Conservation (phyloP, 331 rosid genomes). For the Rhamnella rubrinervis region DNA sequence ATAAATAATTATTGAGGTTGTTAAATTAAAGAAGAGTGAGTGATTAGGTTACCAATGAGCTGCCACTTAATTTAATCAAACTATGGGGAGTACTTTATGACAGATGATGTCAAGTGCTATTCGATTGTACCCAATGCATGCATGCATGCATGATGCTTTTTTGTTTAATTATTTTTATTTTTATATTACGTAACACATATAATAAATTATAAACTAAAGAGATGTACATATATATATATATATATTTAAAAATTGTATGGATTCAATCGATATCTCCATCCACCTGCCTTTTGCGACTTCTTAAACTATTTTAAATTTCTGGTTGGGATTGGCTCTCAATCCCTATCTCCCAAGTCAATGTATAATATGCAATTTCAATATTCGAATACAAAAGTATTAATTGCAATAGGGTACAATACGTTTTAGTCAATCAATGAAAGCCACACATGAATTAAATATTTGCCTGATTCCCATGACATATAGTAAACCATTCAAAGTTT, state of each 20-base stretch:
- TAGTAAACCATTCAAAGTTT: neutral
- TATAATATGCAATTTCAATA: neutral
- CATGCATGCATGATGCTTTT: too few relatives aligned
- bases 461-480: conserved; percentile 6
- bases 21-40: neutral
- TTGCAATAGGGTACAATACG: neutral
- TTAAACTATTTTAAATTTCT: neutral
- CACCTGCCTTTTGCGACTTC: too few relatives aligned
- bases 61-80: neutral
- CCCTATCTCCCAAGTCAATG: conserved; percentile 6
- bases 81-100: neutral
- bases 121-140: neutral
- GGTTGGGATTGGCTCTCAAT: conserved; percentile 1
- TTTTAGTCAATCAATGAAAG: neutral
- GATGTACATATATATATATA: too few relatives aligned
- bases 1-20: conserved; percentile 9
- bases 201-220: neutral
- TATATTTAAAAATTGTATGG: neutral
- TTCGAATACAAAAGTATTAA: neutral
- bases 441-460: neutral
- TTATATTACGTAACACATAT: too few relatives aligned
- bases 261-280: neutral
- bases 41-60: conserved; percentile 26
- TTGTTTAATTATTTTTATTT: too few relatives aligned
- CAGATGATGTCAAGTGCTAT: neutral